Conservation (phyloP, 805 yeast genomes). For the Candida orba region DNA sequence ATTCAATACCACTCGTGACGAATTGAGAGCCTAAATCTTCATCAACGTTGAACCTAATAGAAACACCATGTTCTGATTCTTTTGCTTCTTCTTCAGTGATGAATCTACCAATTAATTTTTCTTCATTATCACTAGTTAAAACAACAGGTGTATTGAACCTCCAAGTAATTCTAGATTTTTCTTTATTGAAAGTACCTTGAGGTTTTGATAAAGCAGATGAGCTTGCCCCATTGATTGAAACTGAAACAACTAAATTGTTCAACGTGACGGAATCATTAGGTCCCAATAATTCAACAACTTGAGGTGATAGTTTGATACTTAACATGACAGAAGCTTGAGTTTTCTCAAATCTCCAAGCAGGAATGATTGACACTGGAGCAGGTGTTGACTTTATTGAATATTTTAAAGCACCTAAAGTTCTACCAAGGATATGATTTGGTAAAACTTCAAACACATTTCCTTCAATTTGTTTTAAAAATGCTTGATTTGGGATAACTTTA, state of each 20-base stretch:
- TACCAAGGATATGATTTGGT: constrained; percentile 46
- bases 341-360: constrained; percentile 85
- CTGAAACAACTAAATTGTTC: constrained; percentile 33
- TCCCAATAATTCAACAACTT: constrained; percentile 29
- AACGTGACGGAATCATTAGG: constrained; percentile 31
- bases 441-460: constrained; percentile 35
- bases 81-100: constrained; percentile 62
- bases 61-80: constrained; percentile 74
- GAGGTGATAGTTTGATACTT: constrained; percentile 51
- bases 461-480: constrained; percentile 45
- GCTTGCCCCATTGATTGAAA: constrained; percentile 58
- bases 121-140: constrained; percentile 37
- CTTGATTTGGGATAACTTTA: constrained; percentile 43
- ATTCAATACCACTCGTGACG: constrained; percentile 34
- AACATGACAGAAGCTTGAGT: constrained; percentile 82
- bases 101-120: constrained; percentile 79
- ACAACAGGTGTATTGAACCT: constrained; percentile 42
- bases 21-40: constrained; percentile 37
- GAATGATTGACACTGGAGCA: constrained; percentile 67
- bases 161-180: constrained; percentile 84
- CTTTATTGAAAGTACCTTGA: constrained; percentile 83
- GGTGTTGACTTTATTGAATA: constrained; percentile 49
- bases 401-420: constrained; percentile 75
- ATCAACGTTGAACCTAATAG: constrained; percentile 50
- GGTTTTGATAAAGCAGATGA: constrained; percentile 84